A percentile compares a stretch with the other conserved stretches of the same genome.
Conservation (phyloP, 2,329 filamentous ascomycete species). For the Verticillium zaregamsianum region DNA sequence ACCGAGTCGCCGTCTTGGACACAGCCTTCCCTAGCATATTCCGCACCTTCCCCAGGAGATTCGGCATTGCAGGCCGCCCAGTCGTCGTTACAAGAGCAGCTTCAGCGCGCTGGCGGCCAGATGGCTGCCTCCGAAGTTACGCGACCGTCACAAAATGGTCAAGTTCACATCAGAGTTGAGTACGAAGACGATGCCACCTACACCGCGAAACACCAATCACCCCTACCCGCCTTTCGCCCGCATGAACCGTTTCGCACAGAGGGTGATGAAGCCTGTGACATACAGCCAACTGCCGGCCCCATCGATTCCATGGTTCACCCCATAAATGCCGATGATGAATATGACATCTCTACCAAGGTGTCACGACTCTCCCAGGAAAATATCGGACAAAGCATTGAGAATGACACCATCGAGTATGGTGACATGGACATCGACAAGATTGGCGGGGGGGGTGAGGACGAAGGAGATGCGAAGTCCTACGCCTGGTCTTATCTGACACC, state of each 20-base stretch:
- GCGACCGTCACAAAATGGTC: background rate
- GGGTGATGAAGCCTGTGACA: background rate
- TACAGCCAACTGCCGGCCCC: background rate
- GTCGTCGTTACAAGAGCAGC: background rate
- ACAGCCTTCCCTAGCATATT: background rate
- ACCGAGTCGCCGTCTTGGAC: background rate
- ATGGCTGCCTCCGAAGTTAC: no score
- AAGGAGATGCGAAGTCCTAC: slow-evolving; percentile 8
- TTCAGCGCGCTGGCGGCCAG: background rate
- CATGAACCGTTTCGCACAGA: background rate
- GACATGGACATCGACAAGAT: background rate
- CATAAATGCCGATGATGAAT: background rate
- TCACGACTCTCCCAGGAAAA: background rate
- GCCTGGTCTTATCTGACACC: slow-evolving; percentile 35
- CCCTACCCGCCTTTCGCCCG: background rate
- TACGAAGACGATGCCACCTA: background rate
- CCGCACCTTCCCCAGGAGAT: background rate
- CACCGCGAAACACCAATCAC: background rate
- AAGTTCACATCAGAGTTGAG: background rate
- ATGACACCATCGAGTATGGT: background rate
- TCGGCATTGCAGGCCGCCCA: no score
- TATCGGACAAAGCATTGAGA: background rate
- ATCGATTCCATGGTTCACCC: background rate
- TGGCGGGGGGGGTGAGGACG: background rate
- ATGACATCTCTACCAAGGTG: background rate